Evolutionary conservation across 257 asterid species (phyloP).

Genomic region (Fraxinus americana): DNA sequence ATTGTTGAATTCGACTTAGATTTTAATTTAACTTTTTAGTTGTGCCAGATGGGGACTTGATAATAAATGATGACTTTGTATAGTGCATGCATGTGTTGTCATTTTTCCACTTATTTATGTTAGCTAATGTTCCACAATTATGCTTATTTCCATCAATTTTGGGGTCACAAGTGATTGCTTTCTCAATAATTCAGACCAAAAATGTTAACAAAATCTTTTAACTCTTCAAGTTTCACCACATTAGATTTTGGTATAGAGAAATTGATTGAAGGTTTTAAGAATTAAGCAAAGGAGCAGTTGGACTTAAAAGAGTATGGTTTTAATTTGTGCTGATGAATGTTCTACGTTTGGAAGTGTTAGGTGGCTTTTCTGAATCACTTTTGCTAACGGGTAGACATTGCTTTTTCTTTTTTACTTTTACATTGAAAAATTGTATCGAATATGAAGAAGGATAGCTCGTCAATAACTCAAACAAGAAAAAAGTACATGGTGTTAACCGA

Average conservation of each 20-base stretch:
- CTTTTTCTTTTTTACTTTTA: background rate
- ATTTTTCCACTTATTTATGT: background rate
- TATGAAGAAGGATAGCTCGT: background rate
- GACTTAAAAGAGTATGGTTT: background rate
- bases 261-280: background rate
- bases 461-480: too few species aligned
- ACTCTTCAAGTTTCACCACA: too few species aligned
- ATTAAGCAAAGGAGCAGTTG: background rate
- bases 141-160: slow-evolving; percentile 16
- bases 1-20: background rate
- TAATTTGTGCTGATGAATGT: slow-evolving; percentile 9
- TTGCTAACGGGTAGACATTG: slow-evolving; percentile 14
- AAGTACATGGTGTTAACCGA: too few species aligned
- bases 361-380: slow-evolving; percentile 22
- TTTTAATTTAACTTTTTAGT: background rate
- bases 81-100: slow-evolving; percentile 40
- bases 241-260: too few species aligned
- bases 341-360: background rate
- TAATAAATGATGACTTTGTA: slow-evolving; percentile 9
- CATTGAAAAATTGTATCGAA: background rate
- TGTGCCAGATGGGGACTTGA: too few species aligned
- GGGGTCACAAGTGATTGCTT: background rate
- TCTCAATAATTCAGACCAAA: too few species aligned
- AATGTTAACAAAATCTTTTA: too few species aligned
- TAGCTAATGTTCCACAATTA: background rate